These are phyloP conservation scores for Oxyria digyna DNA, from an alignment of 148 eudicot species.

Conservation along the genomic window DNA sequence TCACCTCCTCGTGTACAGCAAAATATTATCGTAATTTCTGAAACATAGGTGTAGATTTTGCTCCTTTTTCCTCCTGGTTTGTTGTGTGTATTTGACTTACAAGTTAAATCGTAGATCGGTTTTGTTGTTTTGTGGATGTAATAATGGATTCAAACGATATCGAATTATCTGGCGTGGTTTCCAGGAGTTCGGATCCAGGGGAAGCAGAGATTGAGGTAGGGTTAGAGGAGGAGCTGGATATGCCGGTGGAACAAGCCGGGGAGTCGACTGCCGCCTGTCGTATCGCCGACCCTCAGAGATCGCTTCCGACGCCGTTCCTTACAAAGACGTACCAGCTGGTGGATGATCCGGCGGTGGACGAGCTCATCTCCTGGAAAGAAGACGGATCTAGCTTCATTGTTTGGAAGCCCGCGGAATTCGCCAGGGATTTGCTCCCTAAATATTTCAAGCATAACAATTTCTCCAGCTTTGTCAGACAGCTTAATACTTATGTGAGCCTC, in stretches of 20 bases:
- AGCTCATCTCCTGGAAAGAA: conserved; percentile 69
- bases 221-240: not conserved
- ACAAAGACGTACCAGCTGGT: conserved; percentile 71
- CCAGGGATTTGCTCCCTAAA: conserved; percentile 71
- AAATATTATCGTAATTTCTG: too few species aligned
- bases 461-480: too few species aligned
- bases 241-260: conserved; percentile 31
- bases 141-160: not conserved
- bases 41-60: too few species aligned
- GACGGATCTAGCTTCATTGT: conserved; percentile 74
- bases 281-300: conserved; percentile 31
- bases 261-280: conserved; percentile 20
- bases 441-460: too few species aligned
- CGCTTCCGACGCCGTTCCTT: conserved; percentile 67
- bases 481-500: conserved; percentile 59
- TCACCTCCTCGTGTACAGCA: too few species aligned
- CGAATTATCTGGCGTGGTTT: not conserved
- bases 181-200: not conserved
- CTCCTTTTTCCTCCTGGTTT: not conserved
- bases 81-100: not conserved
- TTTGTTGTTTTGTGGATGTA: not conserved
- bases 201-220: not conserved
- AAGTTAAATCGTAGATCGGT: not conserved
- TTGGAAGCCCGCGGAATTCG: conserved; percentile 81
- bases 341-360: conserved; percentile 56